These are phyloP conservation scores for Amoebophrya sp. DNA, from an alignment of 169 alveolate species.

Conservation along the genomic window DNA sequence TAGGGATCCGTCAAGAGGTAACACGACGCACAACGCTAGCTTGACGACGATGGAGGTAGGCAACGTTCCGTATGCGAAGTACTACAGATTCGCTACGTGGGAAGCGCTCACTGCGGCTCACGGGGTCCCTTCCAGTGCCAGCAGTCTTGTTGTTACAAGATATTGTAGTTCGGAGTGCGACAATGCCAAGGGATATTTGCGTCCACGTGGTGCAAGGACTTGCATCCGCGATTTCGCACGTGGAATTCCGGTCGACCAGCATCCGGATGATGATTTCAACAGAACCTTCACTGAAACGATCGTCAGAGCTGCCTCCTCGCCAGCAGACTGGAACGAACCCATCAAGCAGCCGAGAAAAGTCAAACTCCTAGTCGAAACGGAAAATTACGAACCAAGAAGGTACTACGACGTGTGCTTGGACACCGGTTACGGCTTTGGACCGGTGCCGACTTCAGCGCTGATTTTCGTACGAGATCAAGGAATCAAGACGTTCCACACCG, in stretches of 20 bases:
- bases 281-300: not conserved
- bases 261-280: not conserved
- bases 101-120: not conserved
- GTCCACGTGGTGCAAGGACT: not conserved
- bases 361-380: not conserved
- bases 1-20: not conserved
- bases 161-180: not conserved
- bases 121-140: not conserved
- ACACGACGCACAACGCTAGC: not conserved
- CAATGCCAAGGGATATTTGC: not conserved
- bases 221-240: not conserved
- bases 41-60: not conserved
- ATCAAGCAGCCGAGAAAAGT: not conserved
- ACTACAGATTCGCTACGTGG: not conserved
- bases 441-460: not conserved
- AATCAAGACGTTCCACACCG: not conserved
- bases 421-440: not conserved
- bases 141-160: not conserved
- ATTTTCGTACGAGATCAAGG: constrained; percentile 10
- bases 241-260: not conserved
- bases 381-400: not conserved
- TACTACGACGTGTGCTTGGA: not conserved
- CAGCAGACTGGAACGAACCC: not conserved
- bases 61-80: not conserved
- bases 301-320: not conserved